phyloP scores from a whole-genome alignment of 2,329 filamentous ascomycete species.

The Phialocephala sp. region DNA sequence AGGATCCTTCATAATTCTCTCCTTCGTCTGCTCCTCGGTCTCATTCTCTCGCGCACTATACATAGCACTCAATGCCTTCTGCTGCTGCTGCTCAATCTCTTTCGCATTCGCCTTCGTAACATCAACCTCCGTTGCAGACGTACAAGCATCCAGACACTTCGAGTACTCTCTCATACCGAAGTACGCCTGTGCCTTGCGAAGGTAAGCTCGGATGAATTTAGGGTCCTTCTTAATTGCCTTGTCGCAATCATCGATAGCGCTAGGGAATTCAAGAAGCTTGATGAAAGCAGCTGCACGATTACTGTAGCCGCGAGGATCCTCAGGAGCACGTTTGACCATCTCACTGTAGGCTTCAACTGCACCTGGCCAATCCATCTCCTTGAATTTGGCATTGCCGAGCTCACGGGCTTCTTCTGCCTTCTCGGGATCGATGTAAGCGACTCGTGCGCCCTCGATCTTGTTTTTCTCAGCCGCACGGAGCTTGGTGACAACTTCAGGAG shows the following conservation, averaged over 20 bases:
- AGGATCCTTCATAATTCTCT: slow-evolving; percentile 87
- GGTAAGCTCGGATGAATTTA: slow-evolving; percentile 93
- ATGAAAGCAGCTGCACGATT: slow-evolving; percentile 97
- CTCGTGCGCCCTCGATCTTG: slow-evolving; percentile 76
- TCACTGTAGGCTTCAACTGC: slow-evolving; percentile 94
- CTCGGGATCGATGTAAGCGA: slow-evolving; percentile 84
- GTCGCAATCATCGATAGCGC: slow-evolving; percentile 91
- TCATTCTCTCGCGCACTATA: slow-evolving; percentile 91
- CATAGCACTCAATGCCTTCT: slow-evolving; percentile 91
- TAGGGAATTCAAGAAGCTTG: slow-evolving; percentile 95
- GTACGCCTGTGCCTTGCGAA: slow-evolving; percentile 94
- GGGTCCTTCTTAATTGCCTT: slow-evolving; percentile 88
- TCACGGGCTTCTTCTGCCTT: slow-evolving; percentile 96
- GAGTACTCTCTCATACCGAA: slow-evolving; percentile 99
- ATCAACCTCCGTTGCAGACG: slow-evolving; percentile 80
- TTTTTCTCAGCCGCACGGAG: slow-evolving; percentile 88
- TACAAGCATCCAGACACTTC: slow-evolving; percentile 88
- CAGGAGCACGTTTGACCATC: slow-evolving; percentile 94
- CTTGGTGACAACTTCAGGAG: slow-evolving; percentile 91
- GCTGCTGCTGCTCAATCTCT: slow-evolving; percentile 92
- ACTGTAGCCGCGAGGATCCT: slow-evolving; percentile 93
- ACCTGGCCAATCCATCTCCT: slow-evolving; percentile 92
- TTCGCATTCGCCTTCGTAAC: slow-evolving; percentile 77
- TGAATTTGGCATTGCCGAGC: slow-evolving; percentile 95
- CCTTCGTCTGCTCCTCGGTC: slow-evolving; percentile 93